Evolutionary conservation across 208 protist species (phyloP).

Genomic region (Polymyxa betae): DNA sequence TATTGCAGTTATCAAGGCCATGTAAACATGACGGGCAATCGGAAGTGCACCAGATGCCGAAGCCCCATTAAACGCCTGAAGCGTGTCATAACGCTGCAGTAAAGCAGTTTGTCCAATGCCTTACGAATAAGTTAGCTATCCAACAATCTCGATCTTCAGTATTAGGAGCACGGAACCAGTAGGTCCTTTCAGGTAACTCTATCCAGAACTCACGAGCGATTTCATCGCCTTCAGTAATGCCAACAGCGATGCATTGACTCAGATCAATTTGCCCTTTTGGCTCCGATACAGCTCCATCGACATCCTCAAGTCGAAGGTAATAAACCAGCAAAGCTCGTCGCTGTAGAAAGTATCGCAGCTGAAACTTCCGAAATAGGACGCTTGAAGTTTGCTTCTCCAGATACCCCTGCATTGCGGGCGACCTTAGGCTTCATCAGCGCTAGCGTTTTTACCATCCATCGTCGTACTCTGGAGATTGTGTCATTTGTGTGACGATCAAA

Average conservation of each 20-base stretch:
- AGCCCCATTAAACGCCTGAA: neutral
- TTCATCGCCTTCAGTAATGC: conserved; percentile 13
- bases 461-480: too few relatives aligned
- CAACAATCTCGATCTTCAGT: neutral
- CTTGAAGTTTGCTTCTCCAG: conserved; percentile 45
- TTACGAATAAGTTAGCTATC: conserved; percentile 6
- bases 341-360: neutral
- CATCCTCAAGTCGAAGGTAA: neutral
- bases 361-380: conserved; percentile 31
- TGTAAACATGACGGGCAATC: conserved; percentile 19
- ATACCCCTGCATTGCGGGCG: conserved; percentile 21
- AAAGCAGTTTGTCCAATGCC: conserved; percentile 2
- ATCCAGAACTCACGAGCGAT: neutral
- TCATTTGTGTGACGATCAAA: too few relatives aligned
- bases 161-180: conserved; percentile 11
- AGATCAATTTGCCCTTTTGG: conserved; percentile 18
- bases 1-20: neutral
- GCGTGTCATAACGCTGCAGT: neutral
- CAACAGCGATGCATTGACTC: neutral
- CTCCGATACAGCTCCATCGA: neutral
- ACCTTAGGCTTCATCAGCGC: too few relatives aligned
- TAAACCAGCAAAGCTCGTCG: neutral
- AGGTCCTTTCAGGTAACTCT: neutral
- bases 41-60: neutral
- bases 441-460: too few relatives aligned